Evolutionary conservation across 2,329 filamentous ascomycete species (phyloP).

Genomic region (Fusarium proliferatum): DNA sequence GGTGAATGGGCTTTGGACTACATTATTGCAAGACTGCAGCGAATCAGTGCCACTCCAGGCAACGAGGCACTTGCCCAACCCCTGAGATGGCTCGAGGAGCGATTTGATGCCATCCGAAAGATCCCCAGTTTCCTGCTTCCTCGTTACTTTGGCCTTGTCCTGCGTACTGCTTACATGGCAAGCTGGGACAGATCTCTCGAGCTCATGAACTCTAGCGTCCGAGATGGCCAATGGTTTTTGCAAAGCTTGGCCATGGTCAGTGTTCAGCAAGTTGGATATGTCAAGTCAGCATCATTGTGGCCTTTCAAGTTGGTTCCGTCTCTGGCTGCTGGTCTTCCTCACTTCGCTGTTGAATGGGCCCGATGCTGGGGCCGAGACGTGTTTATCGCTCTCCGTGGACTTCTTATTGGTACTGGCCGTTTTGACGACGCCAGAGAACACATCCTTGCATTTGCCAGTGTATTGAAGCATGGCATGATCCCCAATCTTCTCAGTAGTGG

Average conservation of each 20-base stretch:
- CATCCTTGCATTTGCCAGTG: constrained; percentile 92
- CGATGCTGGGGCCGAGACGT: constrained; percentile 98
- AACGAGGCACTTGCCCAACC: constrained; percentile 73
- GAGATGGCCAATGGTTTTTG: constrained; percentile 86
- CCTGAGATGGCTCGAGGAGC: constrained; percentile 81
- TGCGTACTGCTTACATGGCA: constrained; percentile 88
- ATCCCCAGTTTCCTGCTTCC: constrained; percentile 92
- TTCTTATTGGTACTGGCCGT: constrained; percentile 91
- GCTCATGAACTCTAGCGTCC: constrained; percentile 81
- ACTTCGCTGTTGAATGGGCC: constrained; percentile 94
- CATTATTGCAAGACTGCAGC: constrained; percentile 80
- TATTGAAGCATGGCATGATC: constrained; percentile 98
- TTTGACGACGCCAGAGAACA: constrained; percentile 92
- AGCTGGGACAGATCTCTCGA: constrained; percentile 82
- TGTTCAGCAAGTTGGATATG: constrained; percentile 87
- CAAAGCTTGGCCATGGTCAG: constrained; percentile 92
- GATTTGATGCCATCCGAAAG: constrained; percentile 85
- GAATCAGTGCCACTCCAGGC: constrained; percentile 71
- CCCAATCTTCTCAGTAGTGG: constrained; percentile 92
- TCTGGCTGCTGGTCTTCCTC: constrained; percentile 90
- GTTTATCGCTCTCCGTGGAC: constrained; percentile 92
- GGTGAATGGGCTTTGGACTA: constrained; percentile 95
- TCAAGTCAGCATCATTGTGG: constrained; percentile 91
- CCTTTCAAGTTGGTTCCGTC: constrained; percentile 86
- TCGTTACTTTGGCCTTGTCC: constrained; percentile 89